These are phyloP conservation scores for Aaosphaeria pasadenensis DNA, from an alignment of 2,329 filamentous ascomycete species.

Conservation along the genomic window DNA sequence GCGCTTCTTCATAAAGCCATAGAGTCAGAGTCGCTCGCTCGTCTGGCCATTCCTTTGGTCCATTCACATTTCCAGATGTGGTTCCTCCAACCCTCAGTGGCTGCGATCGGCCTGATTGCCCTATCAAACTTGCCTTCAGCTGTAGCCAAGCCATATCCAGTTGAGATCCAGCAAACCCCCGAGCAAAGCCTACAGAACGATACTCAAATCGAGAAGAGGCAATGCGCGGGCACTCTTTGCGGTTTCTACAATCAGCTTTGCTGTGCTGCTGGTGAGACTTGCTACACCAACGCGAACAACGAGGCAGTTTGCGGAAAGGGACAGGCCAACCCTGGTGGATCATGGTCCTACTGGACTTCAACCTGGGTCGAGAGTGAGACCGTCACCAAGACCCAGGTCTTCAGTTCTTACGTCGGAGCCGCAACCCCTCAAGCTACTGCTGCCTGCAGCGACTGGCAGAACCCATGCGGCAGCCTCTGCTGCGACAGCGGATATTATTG, in stretches of 20 bases:
- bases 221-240: conserved; percentile 20
- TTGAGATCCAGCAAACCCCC: conserved; percentile 15
- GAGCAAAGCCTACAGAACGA: conserved; percentile 30
- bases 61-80: conserved; percentile 19
- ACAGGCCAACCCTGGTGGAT: conserved; percentile 14
- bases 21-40: background rate
- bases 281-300: conserved; percentile 31
- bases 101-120: conserved; percentile 48
- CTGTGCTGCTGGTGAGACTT: conserved; percentile 27
- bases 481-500: conserved; percentile 71
- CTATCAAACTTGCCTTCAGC: conserved; percentile 51
- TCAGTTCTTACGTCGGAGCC: conserved; percentile 41
- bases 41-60: conserved; percentile 1
- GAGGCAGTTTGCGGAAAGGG: conserved; percentile 30
- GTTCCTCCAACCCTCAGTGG: conserved; percentile 65
- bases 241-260: conserved; percentile 35
- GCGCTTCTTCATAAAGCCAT: background rate
- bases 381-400: conserved; percentile 53
- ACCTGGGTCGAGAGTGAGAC: conserved; percentile 56
- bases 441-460: conserved; percentile 45
- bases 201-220: conserved; percentile 22
- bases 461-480: conserved; percentile 66
- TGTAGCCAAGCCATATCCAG: conserved; percentile 39
- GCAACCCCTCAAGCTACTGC: conserved; percentile 7
- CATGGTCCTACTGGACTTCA: conserved; percentile 57